Evolutionary conservation across 73 alveolate species (phyloP).

Genomic region (Paramecium pentaurelia): DNA sequence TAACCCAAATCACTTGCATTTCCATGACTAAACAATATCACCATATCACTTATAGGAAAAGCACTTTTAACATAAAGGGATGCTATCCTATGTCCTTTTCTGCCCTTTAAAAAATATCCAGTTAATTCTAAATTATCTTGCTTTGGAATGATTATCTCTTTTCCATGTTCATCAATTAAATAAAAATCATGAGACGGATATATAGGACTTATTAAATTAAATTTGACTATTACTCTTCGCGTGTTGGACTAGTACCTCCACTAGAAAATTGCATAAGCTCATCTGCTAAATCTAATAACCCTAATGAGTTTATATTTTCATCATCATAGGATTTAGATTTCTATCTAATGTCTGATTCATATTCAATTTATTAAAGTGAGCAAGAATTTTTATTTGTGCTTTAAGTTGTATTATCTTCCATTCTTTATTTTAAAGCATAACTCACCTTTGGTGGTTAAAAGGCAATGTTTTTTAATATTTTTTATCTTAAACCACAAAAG

Average conservation of each 20-base stretch:
- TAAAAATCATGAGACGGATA: constrained; percentile 1
- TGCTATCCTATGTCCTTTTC: not conserved
- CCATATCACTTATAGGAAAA: constrained; percentile 37
- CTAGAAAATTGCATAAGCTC: not conserved
- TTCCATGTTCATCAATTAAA: not conserved
- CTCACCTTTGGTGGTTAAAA: not conserved
- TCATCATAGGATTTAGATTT: constrained; percentile 32
- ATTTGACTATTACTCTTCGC: not conserved
- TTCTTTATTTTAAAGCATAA: not conserved
- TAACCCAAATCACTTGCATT: constrained; percentile 66
- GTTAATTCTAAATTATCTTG: not conserved
- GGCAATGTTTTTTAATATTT: not conserved
- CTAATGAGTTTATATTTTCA: not conserved
- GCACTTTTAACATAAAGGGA: not conserved
- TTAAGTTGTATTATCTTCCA: not conserved
- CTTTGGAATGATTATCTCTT: not conserved
- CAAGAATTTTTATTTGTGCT: not conserved
- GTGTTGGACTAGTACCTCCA: not conserved
- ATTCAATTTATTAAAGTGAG: not conserved
- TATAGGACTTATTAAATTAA: not conserved
- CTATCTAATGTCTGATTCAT: not conserved
- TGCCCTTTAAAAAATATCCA: constrained; percentile 5
- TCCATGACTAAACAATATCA: constrained; percentile 67
- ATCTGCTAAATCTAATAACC: not conserved
- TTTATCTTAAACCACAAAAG: not conserved